Evolutionary conservation across 2,329 filamentous ascomycete genomes (phyloP), one percentile per base, ranked within the genome.

Genomic region (Hirsutella minnesotensis): DNA sequence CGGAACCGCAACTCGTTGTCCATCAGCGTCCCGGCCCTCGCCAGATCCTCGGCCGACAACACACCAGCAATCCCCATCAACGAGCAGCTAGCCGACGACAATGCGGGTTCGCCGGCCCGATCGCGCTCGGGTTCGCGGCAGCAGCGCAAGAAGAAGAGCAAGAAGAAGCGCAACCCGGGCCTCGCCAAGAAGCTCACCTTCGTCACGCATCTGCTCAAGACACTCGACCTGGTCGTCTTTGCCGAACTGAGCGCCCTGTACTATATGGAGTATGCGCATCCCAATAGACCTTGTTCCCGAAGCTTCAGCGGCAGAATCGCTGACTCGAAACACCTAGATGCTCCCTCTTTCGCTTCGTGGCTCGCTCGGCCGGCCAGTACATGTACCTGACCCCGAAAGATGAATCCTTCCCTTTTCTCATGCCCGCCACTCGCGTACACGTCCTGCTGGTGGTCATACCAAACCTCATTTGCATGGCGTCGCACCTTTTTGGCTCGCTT

Each of bases 181-280:
- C 59, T 75, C 53, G 59, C 63, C 44, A 79, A 72, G 59, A 81
- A 80, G 66, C 64, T 77, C 44, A 62, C 75, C 48, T 79, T 81
- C 55, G 61, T 81, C 51, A 74, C 68, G 34, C 71, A 79, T 50
- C 65, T 83, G 46, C 72, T 79, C 51, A 66, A 68, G 53, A 75
- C 70, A 47, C 64, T 83, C 45, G 79, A 84, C 62, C 70, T 73
- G 52, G 54, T 82, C 38, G 72, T 81, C 39, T 80, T 79, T 57
- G 74, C 72, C 34, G 77, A 83, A 63, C 64, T 83, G 44, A 79
- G 75, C 53, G 69, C 73, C 36, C 52, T 83, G 51, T 84, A 84
- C 57, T 83, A 83, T 57, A 77, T 83, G 73, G 80, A 84, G 79
- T 83, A 66, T 44, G 72, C 57, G 30, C 31, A 15, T 9, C 9